These are phyloP conservation scores for Scytalidium lignicola DNA, from an alignment of 2,329 filamentous ascomycete species.

Conservation along the genomic window DNA sequence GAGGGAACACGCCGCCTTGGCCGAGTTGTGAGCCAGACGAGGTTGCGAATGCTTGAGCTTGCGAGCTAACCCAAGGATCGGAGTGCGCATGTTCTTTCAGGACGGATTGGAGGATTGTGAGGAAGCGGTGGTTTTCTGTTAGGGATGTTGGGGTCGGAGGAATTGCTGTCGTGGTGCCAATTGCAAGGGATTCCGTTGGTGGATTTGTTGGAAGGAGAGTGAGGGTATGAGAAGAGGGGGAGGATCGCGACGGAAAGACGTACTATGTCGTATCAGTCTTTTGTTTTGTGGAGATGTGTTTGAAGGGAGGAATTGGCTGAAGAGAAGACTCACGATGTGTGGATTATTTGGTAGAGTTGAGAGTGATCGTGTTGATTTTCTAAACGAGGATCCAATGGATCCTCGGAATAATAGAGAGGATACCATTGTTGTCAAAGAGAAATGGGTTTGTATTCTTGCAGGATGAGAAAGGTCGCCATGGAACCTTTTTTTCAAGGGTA, in stretches of 20 bases:
- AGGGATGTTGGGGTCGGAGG: slow-evolving; percentile 59
- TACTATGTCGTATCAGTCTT: slow-evolving; percentile 38
- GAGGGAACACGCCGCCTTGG: slow-evolving; percentile 46
- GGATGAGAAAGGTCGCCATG: background rate
- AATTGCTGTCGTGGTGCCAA: slow-evolving; percentile 53
- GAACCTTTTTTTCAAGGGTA: background rate
- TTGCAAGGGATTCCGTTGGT: slow-evolving; percentile 47
- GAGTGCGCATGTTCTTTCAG: slow-evolving; percentile 48
- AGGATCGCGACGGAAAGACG: slow-evolving; percentile 46
- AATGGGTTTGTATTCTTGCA: background rate
- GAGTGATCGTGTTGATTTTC: slow-evolving; percentile 3
- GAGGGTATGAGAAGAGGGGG: slow-evolving; percentile 46
- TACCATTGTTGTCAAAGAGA: background rate
- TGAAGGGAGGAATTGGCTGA: background rate
- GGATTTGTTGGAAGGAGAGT: slow-evolving; percentile 55
- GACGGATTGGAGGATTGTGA: slow-evolving; percentile 54
- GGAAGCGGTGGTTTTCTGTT: slow-evolving; percentile 52
- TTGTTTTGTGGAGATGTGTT: background rate
- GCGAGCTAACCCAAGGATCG: slow-evolving; percentile 50
- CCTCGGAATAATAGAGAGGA: background rate
- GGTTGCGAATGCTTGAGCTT: slow-evolving; percentile 56
- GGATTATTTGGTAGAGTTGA: slow-evolving; percentile 26
- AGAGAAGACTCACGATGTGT: slow-evolving; percentile 14
- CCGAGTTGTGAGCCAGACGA: slow-evolving; percentile 50
- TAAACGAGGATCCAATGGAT: background rate